Evolutionary conservation across 345 rosid species (phyloP), one percentile per base, ranked within the genome.

Genomic region (Excoecaria agallocha): DNA sequence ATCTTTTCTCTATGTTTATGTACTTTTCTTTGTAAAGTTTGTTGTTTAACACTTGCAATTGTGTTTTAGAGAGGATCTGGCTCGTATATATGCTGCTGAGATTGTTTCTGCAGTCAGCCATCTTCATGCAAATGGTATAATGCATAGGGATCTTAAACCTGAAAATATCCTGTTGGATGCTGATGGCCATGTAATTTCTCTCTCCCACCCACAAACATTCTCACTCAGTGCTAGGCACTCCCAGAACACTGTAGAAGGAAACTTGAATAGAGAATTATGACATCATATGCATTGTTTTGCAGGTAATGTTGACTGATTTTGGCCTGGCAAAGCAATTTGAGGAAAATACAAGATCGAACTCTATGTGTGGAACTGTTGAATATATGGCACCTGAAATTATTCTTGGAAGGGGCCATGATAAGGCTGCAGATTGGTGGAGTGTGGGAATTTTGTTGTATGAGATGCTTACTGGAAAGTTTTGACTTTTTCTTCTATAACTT

Each of bases 391-490:
- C 99, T 58, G 99, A 94, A 83, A 91, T 94, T 64, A 76, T 94
- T 76, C 86, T 80, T 6, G 99, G 98, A 12, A 94, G 85, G 81
- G 99, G 98, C 38, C 98, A 94, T 78, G 87, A 94, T 74, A 94
- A 94, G 79, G 87, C 97, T 68, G 95, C 98, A 3, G 98, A 94
- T 54, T 94, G 98, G 98, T 94, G 98, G 98, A 94, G 98, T 63
- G 93, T 89, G 46, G 99, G 99, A 56, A 80, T 91, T 77, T 84
- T 94, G 54, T 73, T 93, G 64, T 91, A 82, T 86, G 99, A 94
- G 86, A 94, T 94, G 98, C 97, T 93, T 52, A 92, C 96, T 8
- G 99, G 92, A 59, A 82, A 91, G 96, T 98, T 91, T 20, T 74
- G 76, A 77, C 7, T 8, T 4, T 20, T 50, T 38, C 35, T 37